Percentiles rank a stretch among this genome's conserved stretches.
These are phyloP conservation scores for Jackrogersella minutella DNA, from an alignment of 495 filamentous ascomycete genomes.

Conservation along the genomic window DNA sequence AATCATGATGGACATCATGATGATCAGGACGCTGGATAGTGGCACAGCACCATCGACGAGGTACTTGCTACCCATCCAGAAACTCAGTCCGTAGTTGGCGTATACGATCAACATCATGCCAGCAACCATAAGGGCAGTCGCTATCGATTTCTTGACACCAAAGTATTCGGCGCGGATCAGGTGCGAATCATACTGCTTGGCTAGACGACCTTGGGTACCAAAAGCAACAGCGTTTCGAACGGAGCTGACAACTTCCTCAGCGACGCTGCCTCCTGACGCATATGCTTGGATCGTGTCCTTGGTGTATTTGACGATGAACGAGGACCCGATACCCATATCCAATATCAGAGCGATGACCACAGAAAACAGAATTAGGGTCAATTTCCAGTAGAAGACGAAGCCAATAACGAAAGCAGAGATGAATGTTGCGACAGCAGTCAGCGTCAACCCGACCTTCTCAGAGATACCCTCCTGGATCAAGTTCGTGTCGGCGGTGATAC, in stretches of 20 bases:
- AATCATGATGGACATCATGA: conserved; percentile 88
- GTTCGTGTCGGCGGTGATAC: conserved; percentile 91
- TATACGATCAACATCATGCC: conserved; percentile 84
- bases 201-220: conserved; percentile 87
- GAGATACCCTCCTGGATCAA: conserved; percentile 88
- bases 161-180: conserved; percentile 75
- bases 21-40: conserved; percentile 70
- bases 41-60: conserved; percentile 70
- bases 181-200: conserved; percentile 80
- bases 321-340: conserved; percentile 75
- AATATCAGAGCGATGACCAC: conserved; percentile 77
- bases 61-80: conserved; percentile 92
- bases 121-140: conserved; percentile 78
- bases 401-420: conserved; percentile 88
- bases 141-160: conserved; percentile 76
- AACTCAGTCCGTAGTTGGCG: conserved; percentile 88
- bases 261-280: conserved; percentile 84
- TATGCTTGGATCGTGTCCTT: conserved; percentile 79
- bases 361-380: conserved; percentile 83
- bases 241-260: conserved; percentile 94
- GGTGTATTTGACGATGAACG: conserved; percentile 80
- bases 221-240: conserved; percentile 94
- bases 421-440: conserved; percentile 80
- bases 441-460: conserved; percentile 80
- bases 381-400: conserved; percentile 84